phyloP scores from a whole-genome alignment of 345 rosid species.

The Syzygium aromaticum region DNA sequence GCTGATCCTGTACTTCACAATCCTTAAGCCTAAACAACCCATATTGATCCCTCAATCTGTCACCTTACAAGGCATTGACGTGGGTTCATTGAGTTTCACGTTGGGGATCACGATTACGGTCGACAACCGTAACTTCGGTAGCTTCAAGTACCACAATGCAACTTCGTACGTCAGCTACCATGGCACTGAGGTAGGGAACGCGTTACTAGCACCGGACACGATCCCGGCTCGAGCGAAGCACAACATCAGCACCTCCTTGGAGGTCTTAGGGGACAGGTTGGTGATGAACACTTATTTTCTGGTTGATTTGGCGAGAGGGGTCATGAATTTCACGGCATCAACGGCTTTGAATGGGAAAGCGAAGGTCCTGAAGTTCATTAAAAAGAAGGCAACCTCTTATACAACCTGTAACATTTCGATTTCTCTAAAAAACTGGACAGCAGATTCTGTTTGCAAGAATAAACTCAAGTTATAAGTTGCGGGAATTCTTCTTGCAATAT shows the following conservation, averaged over 20 bases:
- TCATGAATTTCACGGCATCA: constrained; percentile 17
- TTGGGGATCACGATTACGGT: constrained; percentile 16
- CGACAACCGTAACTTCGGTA: constrained; percentile 29
- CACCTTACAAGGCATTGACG: background rate
- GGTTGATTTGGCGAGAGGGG: constrained; percentile 1
- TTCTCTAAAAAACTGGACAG: background rate
- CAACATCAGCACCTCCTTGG: constrained; percentile 6
- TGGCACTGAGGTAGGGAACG: constrained; percentile 9
- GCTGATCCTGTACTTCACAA: constrained; percentile 11
- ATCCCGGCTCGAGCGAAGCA: constrained; percentile 24
- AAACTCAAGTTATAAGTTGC: constrained; percentile 2
- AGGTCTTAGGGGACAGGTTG: constrained; percentile 15
- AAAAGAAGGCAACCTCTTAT: constrained; percentile 20
- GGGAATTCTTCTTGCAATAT: background rate
- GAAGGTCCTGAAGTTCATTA: constrained; percentile 11
- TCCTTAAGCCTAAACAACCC: constrained; percentile 32
- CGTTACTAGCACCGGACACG: constrained; percentile 6
- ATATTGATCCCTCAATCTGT: constrained; percentile 11
- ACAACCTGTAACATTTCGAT: constrained; percentile 10
- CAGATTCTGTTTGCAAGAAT: constrained; percentile 7
- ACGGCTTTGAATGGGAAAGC: constrained; percentile 22
- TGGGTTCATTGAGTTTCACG: constrained; percentile 6
- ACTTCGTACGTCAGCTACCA: constrained; percentile 15
- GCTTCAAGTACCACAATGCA: constrained; percentile 15
- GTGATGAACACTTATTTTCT: background rate